Evolutionary conservation across 2,329 filamentous ascomycete genomes (phyloP).

Genomic region (Pseudogymnoascus sp.): DNA sequence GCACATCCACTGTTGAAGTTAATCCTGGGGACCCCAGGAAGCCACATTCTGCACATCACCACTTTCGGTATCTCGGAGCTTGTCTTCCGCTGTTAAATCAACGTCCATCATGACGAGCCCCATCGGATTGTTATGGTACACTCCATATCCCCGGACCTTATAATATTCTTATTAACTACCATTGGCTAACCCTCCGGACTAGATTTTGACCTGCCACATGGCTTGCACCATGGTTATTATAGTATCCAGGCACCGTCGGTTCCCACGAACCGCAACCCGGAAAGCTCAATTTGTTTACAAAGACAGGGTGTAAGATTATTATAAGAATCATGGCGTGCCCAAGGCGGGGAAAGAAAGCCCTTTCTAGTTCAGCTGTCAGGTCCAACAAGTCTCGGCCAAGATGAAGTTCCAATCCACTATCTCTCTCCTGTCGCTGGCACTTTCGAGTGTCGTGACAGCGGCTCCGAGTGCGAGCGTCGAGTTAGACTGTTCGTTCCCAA

Average conservation of each 20-base stretch:
- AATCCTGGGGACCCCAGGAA: neutral
- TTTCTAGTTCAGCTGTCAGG: neutral
- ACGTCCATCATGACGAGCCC: neutral
- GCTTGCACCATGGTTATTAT: neutral
- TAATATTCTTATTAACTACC: neutral
- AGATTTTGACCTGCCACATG: neutral
- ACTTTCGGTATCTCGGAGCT: neutral
- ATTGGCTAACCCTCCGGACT: neutral
- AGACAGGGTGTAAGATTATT: neutral
- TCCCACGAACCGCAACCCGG: slow-evolving; percentile 1
- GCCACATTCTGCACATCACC: neutral
- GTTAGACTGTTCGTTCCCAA: slow-evolving; percentile 13
- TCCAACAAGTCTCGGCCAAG: neutral
- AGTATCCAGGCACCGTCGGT: neutral
- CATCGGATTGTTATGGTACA: neutral
- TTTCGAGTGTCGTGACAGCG: slow-evolving; percentile 1
- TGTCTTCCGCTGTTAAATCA: neutral
- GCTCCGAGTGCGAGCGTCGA: neutral
- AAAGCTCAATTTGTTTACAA: neutral
- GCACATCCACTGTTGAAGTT: neutral
- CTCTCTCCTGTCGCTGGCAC: slow-evolving; percentile 1
- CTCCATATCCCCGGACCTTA: neutral
- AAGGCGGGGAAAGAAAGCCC: neutral
- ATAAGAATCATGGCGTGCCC: slow-evolving; percentile 5
- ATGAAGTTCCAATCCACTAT: slow-evolving; percentile 6